phyloP scores from a whole-genome alignment of 495 filamentous ascomycete genomes.

The Articulospora tetracladia region DNA sequence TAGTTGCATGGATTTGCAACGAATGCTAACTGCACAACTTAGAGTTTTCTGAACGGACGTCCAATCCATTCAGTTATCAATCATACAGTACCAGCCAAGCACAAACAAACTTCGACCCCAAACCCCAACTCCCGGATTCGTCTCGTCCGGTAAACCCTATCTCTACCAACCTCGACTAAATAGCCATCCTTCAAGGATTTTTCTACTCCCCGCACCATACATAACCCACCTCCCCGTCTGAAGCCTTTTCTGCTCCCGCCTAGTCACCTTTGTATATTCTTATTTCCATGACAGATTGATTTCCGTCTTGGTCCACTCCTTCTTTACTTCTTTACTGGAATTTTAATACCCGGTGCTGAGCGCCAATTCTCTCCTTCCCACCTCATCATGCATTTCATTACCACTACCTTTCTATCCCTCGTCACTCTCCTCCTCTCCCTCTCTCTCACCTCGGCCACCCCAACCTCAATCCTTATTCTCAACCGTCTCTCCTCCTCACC shows the following conservation, averaged over 20 bases:
- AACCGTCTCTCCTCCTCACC: background rate
- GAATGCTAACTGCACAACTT: too few species aligned
- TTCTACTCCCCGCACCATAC: background rate
- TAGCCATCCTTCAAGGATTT: too few species aligned
- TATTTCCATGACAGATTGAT: background rate
- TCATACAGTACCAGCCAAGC: background rate
- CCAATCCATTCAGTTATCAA: background rate
- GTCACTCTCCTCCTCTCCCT: background rate
- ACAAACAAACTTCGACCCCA: background rate
- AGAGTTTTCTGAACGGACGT: too few species aligned
- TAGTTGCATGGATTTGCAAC: too few species aligned
- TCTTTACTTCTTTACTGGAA: background rate
- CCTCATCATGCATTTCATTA: constrained; percentile 1
- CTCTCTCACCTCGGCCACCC: background rate
- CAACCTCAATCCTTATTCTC: background rate
- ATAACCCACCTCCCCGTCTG: background rate
- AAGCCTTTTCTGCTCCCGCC: background rate
- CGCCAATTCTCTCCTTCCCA: background rate
- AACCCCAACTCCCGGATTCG: background rate
- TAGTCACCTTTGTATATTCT: background rate
- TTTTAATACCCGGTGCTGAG: background rate
- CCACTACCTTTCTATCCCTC: background rate
- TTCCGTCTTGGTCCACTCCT: background rate
- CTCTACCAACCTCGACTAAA: too few species aligned
- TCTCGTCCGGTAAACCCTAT: background rate